Evolutionary conservation across 106 monocot species (phyloP).

Genomic region (Dioscorea zingiberensis): DNA sequence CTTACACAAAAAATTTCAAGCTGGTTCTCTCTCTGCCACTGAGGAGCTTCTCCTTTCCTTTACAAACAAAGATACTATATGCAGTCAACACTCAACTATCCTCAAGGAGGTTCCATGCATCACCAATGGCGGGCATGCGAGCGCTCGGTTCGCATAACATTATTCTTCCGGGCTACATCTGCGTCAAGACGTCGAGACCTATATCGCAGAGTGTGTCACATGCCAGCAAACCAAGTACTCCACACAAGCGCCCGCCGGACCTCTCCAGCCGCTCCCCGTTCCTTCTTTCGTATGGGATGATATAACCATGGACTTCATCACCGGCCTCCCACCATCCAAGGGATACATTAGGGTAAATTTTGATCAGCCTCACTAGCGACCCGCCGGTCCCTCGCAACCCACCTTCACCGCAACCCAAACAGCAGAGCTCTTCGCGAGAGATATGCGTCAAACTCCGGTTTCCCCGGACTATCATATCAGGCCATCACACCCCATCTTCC

Average conservation of each 20-base stretch:
- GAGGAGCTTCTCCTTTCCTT: too few relatives aligned
- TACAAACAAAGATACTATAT: background rate
- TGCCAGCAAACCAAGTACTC: slow-evolving; percentile 2
- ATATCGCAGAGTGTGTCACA: background rate
- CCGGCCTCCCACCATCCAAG: background rate
- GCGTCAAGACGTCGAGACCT: background rate
- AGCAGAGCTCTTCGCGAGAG: too few relatives aligned
- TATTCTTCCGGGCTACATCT: background rate
- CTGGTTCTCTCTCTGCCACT: too few relatives aligned
- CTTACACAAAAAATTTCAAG: too few relatives aligned
- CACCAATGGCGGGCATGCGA: too few relatives aligned
- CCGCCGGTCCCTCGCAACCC: too few relatives aligned
- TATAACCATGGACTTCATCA: slow-evolving; percentile 10
- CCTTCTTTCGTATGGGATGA: slow-evolving; percentile 12
- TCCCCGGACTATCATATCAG: too few relatives aligned
- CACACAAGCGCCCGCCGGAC: background rate
- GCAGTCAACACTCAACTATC: background rate
- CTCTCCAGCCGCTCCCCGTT: slow-evolving; percentile 14
- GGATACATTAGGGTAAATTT: background rate
- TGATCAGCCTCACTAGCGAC: background rate
- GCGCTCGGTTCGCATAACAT: background rate
- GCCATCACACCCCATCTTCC: too few relatives aligned
- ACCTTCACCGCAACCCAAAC: too few relatives aligned
- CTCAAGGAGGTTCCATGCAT: background rate
- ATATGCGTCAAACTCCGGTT: too few relatives aligned